Conservation (phyloP, 495 filamentous ascomycete genomes). For the Trichodelitschia bisporula region DNA sequence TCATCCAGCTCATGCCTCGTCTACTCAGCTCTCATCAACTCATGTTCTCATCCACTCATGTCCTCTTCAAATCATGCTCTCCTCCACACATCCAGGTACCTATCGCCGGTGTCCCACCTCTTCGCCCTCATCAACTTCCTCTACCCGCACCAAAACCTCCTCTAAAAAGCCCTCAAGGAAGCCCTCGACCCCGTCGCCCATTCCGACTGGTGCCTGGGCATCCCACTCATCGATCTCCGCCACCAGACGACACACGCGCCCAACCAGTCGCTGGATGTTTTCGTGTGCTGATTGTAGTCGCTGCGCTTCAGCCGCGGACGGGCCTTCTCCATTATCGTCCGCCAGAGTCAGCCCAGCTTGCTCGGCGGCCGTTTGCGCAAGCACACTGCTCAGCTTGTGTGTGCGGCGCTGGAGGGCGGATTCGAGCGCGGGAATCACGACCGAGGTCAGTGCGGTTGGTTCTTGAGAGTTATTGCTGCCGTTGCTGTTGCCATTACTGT, state of each 20-base stretch:
- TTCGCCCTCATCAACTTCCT: constrained; percentile 48
- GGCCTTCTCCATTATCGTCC: neutral
- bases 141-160: constrained; percentile 81
- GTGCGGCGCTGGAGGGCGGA: constrained; percentile 65
- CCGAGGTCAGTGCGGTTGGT: constrained; percentile 43
- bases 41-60: too few relatives aligned
- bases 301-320: constrained; percentile 3
- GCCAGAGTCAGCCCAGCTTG: neutral
- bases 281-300: constrained; percentile 54
- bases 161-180: constrained; percentile 85
- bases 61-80: too few relatives aligned
- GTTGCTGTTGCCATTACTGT: constrained; percentile 8
- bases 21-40: too few relatives aligned
- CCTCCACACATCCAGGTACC: too few relatives aligned
- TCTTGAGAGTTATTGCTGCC: constrained; percentile 13
- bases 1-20: too few relatives aligned
- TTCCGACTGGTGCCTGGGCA: constrained; percentile 42
- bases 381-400: constrained; percentile 32
- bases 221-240: constrained; percentile 74
- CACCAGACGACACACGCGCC: constrained; percentile 51
- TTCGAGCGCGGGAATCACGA: constrained; percentile 76
- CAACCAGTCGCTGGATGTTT: constrained; percentile 50
- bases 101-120: too few relatives aligned
- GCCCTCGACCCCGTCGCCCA: constrained; percentile 67
- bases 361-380: constrained; percentile 28